Percentiles rank a stretch among this genome's conserved stretches.
These are phyloP conservation scores for Prunus fruticosa DNA, from an alignment of 306 rosid species.

Conservation along the genomic window DNA sequence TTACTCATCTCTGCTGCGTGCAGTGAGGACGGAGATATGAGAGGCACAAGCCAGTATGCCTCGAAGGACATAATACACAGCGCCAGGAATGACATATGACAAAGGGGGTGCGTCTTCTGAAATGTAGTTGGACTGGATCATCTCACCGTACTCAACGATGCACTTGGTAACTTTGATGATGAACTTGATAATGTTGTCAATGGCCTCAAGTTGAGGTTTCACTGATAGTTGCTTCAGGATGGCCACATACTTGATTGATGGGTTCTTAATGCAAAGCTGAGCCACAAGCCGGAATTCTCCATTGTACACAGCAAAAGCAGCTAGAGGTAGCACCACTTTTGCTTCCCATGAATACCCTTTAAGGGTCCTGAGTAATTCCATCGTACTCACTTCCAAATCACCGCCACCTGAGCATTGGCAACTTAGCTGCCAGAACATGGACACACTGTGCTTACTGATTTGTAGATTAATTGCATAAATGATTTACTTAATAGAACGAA, in stretches of 20 bases:
- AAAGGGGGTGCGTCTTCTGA: constrained; percentile 64
- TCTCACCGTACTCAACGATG: constrained; percentile 53
- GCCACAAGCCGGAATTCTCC: constrained; percentile 87
- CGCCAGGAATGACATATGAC: constrained; percentile 63
- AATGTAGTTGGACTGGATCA: constrained; percentile 57
- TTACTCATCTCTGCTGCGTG: constrained; percentile 59
- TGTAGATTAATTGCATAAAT: background rate
- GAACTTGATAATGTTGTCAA: constrained; percentile 48
- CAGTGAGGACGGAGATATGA: constrained; percentile 50
- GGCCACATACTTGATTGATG: constrained; percentile 74
- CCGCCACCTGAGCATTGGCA: constrained; percentile 65
- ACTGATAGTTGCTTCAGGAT: constrained; percentile 65
- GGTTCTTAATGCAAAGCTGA: constrained; percentile 42
- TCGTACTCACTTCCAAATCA: constrained; percentile 65
- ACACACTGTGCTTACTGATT: background rate
- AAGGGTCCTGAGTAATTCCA: constrained; percentile 53
- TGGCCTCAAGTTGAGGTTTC: constrained; percentile 62
- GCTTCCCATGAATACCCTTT: constrained; percentile 70
- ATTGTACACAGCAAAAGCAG: constrained; percentile 65
- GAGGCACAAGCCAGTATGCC: constrained; percentile 68
- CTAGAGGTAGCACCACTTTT: constrained; percentile 71
- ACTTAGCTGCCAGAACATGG: constrained; percentile 41
- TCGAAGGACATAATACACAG: constrained; percentile 68
- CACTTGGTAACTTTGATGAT: constrained; percentile 45
- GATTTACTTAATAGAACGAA: background rate